A percentile compares a stretch with the other conserved stretches of the same genome.
These are phyloP conservation scores for Ophiostoma perfectum DNA, from an alignment of 2,329 filamentous ascomycete species.

Conservation along the genomic window DNA sequence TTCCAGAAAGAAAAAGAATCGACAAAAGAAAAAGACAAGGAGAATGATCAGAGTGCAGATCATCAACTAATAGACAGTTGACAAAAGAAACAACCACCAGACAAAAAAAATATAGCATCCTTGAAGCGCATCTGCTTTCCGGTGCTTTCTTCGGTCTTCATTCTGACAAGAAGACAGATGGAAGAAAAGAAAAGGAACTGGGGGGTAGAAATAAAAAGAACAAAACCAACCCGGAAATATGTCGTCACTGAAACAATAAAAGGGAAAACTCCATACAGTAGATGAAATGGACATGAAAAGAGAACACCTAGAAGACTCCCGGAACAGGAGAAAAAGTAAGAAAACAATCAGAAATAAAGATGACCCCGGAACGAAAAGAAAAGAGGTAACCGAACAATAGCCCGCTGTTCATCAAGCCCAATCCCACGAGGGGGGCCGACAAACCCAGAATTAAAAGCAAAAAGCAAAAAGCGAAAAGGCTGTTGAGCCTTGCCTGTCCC, in stretches of 20 bases:
- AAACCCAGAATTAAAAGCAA: too few relatives aligned
- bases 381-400: background rate
- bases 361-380: background rate
- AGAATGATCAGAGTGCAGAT: background rate
- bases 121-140: background rate
- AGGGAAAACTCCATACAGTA: conserved; percentile 9
- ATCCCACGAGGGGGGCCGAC: too few relatives aligned
- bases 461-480: background rate
- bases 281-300: background rate
- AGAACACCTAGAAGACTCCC: conserved; percentile 5
- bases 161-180: background rate
- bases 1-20: conserved; percentile 10
- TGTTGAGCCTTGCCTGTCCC: conserved; percentile 14
- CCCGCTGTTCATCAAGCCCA: too few relatives aligned
- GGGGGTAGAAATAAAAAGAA: background rate
- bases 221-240: background rate
- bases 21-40: background rate
- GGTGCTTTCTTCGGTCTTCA: background rate
- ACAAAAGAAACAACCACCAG: background rate
- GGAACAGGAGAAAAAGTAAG: background rate
- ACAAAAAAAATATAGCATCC: background rate
- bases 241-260: background rate
- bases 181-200: background rate
- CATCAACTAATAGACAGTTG: background rate
- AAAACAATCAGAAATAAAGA: conserved; percentile 2